Conservation (phyloP, 306 rosid genomes). For the Cucumis sativus region DNA sequence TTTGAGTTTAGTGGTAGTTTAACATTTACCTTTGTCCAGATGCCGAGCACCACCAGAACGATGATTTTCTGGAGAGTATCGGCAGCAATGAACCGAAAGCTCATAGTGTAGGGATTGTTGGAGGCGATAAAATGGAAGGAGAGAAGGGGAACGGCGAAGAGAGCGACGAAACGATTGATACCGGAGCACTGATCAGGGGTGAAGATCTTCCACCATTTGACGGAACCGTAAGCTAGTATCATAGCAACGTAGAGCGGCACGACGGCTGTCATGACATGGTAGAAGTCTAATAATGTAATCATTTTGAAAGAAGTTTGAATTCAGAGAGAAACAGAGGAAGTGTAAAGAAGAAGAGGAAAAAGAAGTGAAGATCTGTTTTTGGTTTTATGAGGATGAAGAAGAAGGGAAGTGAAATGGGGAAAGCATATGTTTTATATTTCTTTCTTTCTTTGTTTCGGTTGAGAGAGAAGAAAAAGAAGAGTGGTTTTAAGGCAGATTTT, state of each 20-base stretch:
- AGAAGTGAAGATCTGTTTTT: constrained; percentile 11
- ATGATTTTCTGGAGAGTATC: constrained; percentile 82
- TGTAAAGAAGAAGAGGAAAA: constrained; percentile 12
- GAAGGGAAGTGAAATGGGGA: constrained; percentile 12
- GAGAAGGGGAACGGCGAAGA: constrained; percentile 75
- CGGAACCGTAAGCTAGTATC: constrained; percentile 78
- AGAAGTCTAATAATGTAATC: constrained; percentile 60
- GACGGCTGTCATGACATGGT: constrained; percentile 88
- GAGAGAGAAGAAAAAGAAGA: neutral
- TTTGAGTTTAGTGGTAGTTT: neutral
- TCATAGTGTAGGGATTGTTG: constrained; percentile 77
- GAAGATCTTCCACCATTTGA: constrained; percentile 91
- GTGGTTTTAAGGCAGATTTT: neutral
- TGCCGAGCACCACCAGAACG: constrained; percentile 29
- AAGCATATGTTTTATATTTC: constrained; percentile 47
- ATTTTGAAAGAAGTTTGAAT: constrained; percentile 14
- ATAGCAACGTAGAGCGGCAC: constrained; percentile 86
- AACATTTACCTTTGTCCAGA: constrained; percentile 28
- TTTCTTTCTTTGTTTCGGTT: neutral
- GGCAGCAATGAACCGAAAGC: constrained; percentile 63
- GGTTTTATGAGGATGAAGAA: constrained; percentile 10
- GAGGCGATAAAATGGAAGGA: constrained; percentile 83
- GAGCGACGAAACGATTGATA: constrained; percentile 75
- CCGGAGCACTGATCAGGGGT: constrained; percentile 83
- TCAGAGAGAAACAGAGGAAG: neutral